Evolutionary conservation across 2,329 filamentous ascomycete species (phyloP).

Genomic region (Aureobasidium musti): DNA sequence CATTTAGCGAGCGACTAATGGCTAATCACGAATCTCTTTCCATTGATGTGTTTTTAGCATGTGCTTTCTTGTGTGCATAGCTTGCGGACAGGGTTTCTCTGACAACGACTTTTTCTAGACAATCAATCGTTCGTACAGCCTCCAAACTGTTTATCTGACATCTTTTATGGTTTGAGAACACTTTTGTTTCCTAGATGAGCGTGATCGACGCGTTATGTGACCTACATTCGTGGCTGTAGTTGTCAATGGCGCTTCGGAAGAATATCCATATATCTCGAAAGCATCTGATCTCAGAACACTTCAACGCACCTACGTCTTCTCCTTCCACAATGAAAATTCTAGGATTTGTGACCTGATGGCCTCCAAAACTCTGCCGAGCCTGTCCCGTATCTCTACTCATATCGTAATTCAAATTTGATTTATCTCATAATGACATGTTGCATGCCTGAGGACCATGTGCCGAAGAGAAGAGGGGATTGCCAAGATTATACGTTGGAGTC

Average conservation of each 20-base stretch:
- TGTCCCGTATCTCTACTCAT: neutral
- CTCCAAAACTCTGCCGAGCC: neutral
- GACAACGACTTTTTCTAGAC: neutral
- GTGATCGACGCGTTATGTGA: no score
- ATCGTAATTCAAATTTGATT: neutral
- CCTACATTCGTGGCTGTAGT: fast-evolving
- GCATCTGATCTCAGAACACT: no score
- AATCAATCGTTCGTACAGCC: neutral
- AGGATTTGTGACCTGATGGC: neutral
- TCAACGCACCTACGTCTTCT: no score
- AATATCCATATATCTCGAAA: neutral
- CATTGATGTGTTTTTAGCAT: neutral
- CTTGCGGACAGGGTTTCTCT: neutral
- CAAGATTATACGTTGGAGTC: conserved; percentile 13
- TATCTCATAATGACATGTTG: neutral
- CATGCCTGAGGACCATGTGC: neutral
- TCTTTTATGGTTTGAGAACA: neutral
- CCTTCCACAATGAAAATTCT: no score
- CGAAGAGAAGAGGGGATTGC: conserved; percentile 3
- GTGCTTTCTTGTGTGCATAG: neutral
- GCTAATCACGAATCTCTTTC: neutral
- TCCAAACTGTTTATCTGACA: no score
- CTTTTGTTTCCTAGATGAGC: neutral
- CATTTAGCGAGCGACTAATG: conserved; percentile 6
- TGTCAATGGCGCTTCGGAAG: neutral